These are phyloP conservation scores for Cadophora luteo-olivacea DNA, from an alignment of 2,329 filamentous ascomycete genomes.

Conservation along the genomic window DNA sequence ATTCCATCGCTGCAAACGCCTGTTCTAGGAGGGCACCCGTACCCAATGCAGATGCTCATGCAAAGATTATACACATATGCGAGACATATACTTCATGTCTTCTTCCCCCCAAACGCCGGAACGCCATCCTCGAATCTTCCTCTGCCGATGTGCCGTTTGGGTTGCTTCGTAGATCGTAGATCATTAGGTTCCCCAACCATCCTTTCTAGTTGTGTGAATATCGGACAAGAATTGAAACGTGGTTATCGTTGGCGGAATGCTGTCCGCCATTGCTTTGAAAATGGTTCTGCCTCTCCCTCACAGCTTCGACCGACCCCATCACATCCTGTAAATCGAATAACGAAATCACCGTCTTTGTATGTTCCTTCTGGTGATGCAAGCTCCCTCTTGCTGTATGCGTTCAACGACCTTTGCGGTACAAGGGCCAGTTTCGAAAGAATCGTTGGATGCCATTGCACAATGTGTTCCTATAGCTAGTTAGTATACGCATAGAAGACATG, in stretches of 20 bases:
- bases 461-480: conserved; percentile 70
- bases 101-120: conserved; percentile 33
- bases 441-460: conserved; percentile 96
- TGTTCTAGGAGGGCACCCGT: conserved; percentile 32
- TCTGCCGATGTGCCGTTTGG: conserved; percentile 25
- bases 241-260: conserved; percentile 39
- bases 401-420: conserved; percentile 84
- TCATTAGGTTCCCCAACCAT: conserved; percentile 33
- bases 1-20: conserved; percentile 38
- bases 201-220: conserved; percentile 31
- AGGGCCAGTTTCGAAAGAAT: conserved; percentile 89
- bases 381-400: conserved; percentile 68
- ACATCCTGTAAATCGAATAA: conserved; percentile 81
- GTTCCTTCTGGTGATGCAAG: conserved; percentile 57
- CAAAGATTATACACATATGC: conserved; percentile 35
- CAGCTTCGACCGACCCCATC: conserved; percentile 67
- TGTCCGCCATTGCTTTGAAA: conserved; percentile 44
- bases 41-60: conserved; percentile 34
- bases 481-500: background rate
- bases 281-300: conserved; percentile 66
- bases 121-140: conserved; percentile 34
- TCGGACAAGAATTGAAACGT: conserved; percentile 22
- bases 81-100: conserved; percentile 12
- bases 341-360: conserved; percentile 85
- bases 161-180: conserved; percentile 38